Conservation (phyloP, 495 filamentous ascomycete species). For the Penicillium samsonianum region DNA sequence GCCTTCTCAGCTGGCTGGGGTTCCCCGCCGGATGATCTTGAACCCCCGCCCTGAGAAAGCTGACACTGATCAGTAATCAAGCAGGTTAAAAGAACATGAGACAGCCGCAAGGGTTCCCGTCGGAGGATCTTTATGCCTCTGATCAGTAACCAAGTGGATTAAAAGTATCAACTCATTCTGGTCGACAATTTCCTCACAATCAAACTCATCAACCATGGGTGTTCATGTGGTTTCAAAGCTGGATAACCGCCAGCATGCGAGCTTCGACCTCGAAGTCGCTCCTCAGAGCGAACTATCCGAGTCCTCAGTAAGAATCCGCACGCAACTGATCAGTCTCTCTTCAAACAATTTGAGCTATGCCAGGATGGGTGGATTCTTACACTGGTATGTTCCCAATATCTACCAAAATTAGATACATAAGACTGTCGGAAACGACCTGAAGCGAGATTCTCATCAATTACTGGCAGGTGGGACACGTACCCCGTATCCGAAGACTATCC, state of each 20-base stretch:
- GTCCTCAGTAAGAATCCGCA: conserved; percentile 45
- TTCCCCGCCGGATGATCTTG: conserved; percentile 3
- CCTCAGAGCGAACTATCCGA: background rate
- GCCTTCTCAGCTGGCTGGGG: background rate
- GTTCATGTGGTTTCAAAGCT: conserved; percentile 33
- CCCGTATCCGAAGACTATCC: conserved; percentile 42
- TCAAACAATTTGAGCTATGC: conserved; percentile 61
- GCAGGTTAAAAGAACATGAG: background rate
- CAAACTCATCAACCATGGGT: conserved; percentile 8
- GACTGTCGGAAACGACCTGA: background rate
- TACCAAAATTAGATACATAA: background rate
- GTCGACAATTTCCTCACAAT: background rate
- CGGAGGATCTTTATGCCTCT: background rate
- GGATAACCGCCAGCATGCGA: conserved; percentile 27
- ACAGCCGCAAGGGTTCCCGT: background rate
- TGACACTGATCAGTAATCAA: conserved; percentile 6
- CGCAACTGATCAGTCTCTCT: conserved; percentile 48
- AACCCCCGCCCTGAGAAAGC: no score
- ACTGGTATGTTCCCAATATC: conserved; percentile 43
- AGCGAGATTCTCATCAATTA: background rate
- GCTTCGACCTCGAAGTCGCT: conserved; percentile 8
- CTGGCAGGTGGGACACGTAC: conserved; percentile 39
- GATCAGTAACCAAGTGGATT: conserved; percentile 5
- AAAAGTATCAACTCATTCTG: background rate
- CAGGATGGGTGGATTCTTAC: conserved; percentile 42